These are phyloP conservation scores for Penicilliopsis zonata DNA, from an alignment of 495 filamentous ascomycete species.

Conservation along the genomic window DNA sequence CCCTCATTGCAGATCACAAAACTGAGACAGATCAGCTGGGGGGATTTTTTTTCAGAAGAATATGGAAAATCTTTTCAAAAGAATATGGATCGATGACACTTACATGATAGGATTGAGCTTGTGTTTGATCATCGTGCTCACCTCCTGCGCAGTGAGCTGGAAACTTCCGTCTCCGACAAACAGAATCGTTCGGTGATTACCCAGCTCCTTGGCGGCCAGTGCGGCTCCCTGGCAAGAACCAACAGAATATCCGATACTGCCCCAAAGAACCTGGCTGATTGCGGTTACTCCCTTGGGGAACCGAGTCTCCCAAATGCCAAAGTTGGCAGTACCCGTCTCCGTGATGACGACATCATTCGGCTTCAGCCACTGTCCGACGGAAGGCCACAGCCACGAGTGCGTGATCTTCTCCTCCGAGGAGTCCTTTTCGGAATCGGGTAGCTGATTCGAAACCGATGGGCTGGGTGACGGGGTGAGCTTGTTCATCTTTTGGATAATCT, in stretches of 20 bases:
- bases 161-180: constrained; percentile 84
- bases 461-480: constrained; percentile 38
- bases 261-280: constrained; percentile 80
- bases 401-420: constrained; percentile 48
- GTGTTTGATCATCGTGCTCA: constrained; percentile 76
- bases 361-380: constrained; percentile 63
- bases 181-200: constrained; percentile 55
- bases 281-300: constrained; percentile 67
- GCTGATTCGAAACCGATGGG: constrained; percentile 38
- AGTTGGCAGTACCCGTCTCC: constrained; percentile 83
- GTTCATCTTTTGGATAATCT: constrained; percentile 49
- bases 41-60: not conserved
- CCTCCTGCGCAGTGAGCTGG: constrained; percentile 74
- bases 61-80: not conserved
- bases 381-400: constrained; percentile 81
- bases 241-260: constrained; percentile 74
- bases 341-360: constrained; percentile 72
- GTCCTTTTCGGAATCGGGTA: constrained; percentile 38
- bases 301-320: constrained; percentile 79
- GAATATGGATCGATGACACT: constrained; percentile 10
- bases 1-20: constrained; percentile 48
- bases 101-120: constrained; percentile 69
- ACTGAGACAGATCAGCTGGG: constrained; percentile 19
- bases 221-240: constrained; percentile 69
- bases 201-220: constrained; percentile 54